Conservation (phyloP, 495 filamentous ascomycete genomes). For the Xylaria sp. region DNA sequence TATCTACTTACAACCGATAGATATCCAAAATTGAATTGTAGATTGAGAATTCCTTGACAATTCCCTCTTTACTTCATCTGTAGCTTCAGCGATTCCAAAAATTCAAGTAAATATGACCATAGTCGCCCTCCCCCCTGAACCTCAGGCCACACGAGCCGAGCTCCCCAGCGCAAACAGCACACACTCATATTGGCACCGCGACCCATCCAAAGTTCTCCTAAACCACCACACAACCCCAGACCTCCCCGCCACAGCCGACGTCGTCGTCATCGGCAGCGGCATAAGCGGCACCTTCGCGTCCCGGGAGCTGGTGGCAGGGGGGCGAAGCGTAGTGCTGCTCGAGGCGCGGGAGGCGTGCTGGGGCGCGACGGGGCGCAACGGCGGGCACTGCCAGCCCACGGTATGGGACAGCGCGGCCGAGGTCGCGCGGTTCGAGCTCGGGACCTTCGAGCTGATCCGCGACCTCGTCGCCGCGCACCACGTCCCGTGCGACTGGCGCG, state of each 20-base stretch:
- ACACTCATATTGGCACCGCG: slow-evolving; percentile 75
- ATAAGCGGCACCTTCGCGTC: slow-evolving; percentile 73
- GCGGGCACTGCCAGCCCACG: slow-evolving; percentile 75
- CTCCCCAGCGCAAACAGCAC: slow-evolving; percentile 64
- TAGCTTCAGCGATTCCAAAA: background rate
- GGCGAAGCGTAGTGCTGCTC: slow-evolving; percentile 65
- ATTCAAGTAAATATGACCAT: background rate
- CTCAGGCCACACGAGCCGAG: slow-evolving; percentile 13
- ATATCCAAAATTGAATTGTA: background rate
- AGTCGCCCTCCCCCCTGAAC: background rate
- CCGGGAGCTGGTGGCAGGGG: slow-evolving; percentile 53
- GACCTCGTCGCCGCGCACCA: slow-evolving; percentile 56
- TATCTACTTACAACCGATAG: background rate
- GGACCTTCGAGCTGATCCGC: slow-evolving; percentile 61
- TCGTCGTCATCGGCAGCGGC: slow-evolving; percentile 72
- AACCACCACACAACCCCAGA: slow-evolving; percentile 65
- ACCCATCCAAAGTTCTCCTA: slow-evolving; percentile 61
- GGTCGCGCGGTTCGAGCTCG: slow-evolving; percentile 69
- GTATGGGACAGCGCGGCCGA: slow-evolving; percentile 58
- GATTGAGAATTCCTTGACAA: no score
- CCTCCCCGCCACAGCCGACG: slow-evolving; percentile 68
- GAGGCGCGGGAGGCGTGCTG: slow-evolving; percentile 79
- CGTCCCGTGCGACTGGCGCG: slow-evolving; percentile 69
- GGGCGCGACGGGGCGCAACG: slow-evolving; percentile 83
- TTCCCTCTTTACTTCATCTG: background rate